These are phyloP conservation scores for Cystofilobasidium macerans DNA, from an alignment of 768 basidiomycete genomes.

Conservation along the genomic window DNA sequence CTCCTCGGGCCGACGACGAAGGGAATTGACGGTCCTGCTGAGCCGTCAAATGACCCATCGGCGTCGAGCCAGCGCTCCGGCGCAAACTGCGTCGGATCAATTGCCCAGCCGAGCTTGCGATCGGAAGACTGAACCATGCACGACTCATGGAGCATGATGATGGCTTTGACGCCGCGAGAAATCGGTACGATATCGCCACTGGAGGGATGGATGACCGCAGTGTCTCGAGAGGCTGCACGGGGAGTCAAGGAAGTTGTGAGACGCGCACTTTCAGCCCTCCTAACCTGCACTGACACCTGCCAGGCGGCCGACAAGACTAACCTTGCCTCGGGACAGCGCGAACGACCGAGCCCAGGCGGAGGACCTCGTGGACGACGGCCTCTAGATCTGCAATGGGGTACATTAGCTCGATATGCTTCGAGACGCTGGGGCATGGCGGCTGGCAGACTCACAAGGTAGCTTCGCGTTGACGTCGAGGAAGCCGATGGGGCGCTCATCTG, in stretches of 20 bases:
- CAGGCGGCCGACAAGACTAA: too few relatives aligned
- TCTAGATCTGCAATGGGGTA: neutral
- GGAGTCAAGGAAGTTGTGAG: too few relatives aligned
- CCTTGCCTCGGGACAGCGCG: conserved; percentile 5
- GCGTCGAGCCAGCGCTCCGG: conserved; percentile 10
- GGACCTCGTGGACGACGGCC: conserved; percentile 13
- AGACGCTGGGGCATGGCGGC: too few relatives aligned
- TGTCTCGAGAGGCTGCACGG: neutral
- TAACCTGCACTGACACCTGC: too few relatives aligned
- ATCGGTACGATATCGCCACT: neutral
- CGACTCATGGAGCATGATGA: conserved; percentile 9
- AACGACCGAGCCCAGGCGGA: conserved; percentile 7
- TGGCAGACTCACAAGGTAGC: neutral
- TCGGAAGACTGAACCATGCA: conserved; percentile 9
- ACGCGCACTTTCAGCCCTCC: too few relatives aligned
- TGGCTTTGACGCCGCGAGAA: conserved; percentile 3
- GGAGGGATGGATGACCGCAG: neutral
- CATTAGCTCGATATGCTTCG: too few relatives aligned
- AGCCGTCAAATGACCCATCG: neutral
- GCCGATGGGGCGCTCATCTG: conserved; percentile 8
- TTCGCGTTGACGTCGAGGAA: conserved; percentile 5
- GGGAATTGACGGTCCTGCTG: conserved; percentile 1
- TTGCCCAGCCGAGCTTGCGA: conserved; percentile 9
- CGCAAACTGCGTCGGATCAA: neutral
- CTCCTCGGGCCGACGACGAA: conserved; percentile 7